Percentiles rank a stretch among this genome's conserved stretches.
These are phyloP conservation scores for Apophysomyces variabilis DNA, from an alignment of 371 early-diverging fungal species.

Conservation along the genomic window DNA sequence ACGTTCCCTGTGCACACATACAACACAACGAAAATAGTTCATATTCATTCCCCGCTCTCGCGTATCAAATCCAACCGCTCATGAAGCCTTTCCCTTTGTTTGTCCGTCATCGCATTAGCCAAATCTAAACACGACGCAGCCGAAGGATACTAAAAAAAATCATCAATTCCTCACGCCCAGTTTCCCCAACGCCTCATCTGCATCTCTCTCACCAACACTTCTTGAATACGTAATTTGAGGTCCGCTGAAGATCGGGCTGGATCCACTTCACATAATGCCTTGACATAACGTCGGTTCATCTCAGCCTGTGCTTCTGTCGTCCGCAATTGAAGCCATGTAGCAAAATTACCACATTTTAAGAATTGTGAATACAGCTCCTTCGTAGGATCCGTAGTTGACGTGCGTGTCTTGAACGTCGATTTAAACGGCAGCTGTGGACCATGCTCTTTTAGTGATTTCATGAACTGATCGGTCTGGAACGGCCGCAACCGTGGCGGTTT, in stretches of 20 bases:
- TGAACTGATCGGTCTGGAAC: conserved; percentile 58
- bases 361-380: conserved; percentile 86
- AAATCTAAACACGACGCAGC: conserved; percentile 2
- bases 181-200: background rate
- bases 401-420: conserved; percentile 55
- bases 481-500: conserved; percentile 50
- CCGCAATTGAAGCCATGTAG: conserved; percentile 90
- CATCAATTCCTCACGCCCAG: background rate
- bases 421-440: conserved; percentile 58
- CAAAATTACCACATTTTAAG: conserved; percentile 93
- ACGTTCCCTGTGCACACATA: conserved; percentile 28
- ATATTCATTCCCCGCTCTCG: conserved; percentile 4
- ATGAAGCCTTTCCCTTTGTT: conserved; percentile 18
- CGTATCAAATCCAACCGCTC: background rate
- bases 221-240: conserved; percentile 22
- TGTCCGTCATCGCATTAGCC: conserved; percentile 12
- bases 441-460: conserved; percentile 59
- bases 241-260: conserved; percentile 21
- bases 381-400: conserved; percentile 44
- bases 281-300: conserved; percentile 65
- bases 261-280: conserved; percentile 61
- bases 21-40: background rate
- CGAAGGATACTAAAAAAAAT: conserved; percentile 17
- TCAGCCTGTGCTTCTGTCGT: conserved; percentile 78
- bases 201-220: conserved; percentile 21